Base-by-base conservation (phyloP, 2,329 filamentous ascomycete species). In the Fusarium sp. region DNA sequence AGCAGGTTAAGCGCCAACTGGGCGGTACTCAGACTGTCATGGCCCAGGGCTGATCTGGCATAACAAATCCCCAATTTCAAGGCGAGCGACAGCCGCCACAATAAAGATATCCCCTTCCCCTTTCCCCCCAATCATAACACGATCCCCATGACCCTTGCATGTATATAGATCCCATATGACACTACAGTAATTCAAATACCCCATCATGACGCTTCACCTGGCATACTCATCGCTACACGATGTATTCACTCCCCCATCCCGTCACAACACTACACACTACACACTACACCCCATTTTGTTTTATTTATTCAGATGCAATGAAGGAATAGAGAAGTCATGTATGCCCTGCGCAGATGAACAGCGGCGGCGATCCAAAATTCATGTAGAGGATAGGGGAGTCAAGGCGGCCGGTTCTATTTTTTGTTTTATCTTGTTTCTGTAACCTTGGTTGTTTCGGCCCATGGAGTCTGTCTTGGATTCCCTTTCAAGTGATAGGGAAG, bases 1-100 rank as follows among this genome's bases (percentile, higher is more conserved):
- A 98, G 82, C 94, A 98, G 80, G 95, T 98, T 80, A 98, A 98
- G 87, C 92, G 94, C 75, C 96, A 99, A 82, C 82, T 90, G 53
- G 86, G 87, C 61, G 87, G 87, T 69, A 50, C 78, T 77, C 73
- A 83, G 79, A 66, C 73, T 55, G 82, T 86, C 73, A 88, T 89
- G 85, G 79, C 83, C 56, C 82, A 86, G 73, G 81, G 81, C 68
- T 86, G 74, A 78, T 59, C 15, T 26, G 34, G 42, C 26, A 26
- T 42, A 36, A 11, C 20, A 52, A 46, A 56, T 31, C 39, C 45
- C n/a, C 36, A 26, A 40, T 36, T 20, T 26, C 42, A 43, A 34
- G 61, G 43, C 61, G 45, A 53, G 40, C 46, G 15, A 42, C 44
- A 45, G 42, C 54, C 46, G 60, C 55, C 60, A 43, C 18, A 52